Conservation (phyloP, 352 stramenopile genomes). For the Globisporangium nunn region DNA sequence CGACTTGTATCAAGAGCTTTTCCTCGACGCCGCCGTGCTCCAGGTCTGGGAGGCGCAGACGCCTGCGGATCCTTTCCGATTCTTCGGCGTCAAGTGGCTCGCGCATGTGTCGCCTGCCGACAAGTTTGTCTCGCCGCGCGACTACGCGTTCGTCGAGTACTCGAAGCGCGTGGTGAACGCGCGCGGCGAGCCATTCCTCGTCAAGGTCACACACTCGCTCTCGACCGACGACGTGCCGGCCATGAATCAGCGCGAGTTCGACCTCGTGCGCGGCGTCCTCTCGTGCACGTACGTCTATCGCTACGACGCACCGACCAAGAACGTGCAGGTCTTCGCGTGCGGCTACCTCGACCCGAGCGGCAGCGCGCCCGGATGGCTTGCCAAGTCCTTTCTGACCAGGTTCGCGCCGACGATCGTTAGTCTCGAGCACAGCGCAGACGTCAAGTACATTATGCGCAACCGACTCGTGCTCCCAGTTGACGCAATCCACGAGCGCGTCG, state of each 20-base stretch:
- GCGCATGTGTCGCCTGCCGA: constrained; percentile 31
- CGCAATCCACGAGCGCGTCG: constrained; percentile 25
- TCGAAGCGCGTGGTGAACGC: constrained; percentile 24
- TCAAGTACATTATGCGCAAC: constrained; percentile 49
- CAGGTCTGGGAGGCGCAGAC: constrained; percentile 30
- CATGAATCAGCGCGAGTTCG: constrained; percentile 38
- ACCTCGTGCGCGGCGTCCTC: constrained; percentile 32
- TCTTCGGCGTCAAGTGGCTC: constrained; percentile 47
- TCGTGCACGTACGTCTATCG: constrained; percentile 39
- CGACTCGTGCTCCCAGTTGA: constrained; percentile 28
- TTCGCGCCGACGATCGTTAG: constrained; percentile 37
- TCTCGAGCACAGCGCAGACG: constrained; percentile 36
- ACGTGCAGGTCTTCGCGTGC: constrained; percentile 34
- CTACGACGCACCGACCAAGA: constrained; percentile 33
- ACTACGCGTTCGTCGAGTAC: constrained; percentile 44
- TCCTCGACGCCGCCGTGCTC: constrained; percentile 36
- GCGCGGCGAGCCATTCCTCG: constrained; percentile 29
- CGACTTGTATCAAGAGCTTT: constrained; percentile 32
- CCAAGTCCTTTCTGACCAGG: constrained; percentile 30
- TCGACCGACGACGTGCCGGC: constrained; percentile 20
- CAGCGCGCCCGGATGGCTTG: constrained; percentile 24
- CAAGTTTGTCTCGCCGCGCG: constrained; percentile 43
- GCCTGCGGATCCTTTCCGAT: constrained; percentile 32
- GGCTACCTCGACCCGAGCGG: constrained; percentile 35
- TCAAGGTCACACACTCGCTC: constrained; percentile 39